phyloP scores from a whole-genome alignment of 2,329 filamentous ascomycete genomes.

The Stagonosporopsis chrysanthemi region DNA sequence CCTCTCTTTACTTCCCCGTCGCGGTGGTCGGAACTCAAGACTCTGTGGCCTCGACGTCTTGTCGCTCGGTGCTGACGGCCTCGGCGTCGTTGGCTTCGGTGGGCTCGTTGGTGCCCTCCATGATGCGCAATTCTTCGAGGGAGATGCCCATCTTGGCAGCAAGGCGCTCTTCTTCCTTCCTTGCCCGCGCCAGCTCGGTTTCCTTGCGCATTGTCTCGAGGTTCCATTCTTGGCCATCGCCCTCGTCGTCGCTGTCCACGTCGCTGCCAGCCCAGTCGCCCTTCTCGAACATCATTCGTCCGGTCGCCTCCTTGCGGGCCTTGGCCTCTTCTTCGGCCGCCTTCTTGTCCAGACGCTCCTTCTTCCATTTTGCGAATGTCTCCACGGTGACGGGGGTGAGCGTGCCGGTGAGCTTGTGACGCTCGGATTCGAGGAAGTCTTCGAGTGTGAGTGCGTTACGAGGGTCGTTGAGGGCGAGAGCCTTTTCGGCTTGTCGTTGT shows the following conservation, averaged over 20 bases:
- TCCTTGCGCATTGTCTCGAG: slow-evolving; percentile 82
- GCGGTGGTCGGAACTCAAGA: slow-evolving; percentile 8
- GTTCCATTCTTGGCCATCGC: slow-evolving; percentile 75
- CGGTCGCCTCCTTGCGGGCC: slow-evolving; percentile 93
- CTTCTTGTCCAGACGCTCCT: slow-evolving; percentile 93
- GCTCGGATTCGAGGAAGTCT: slow-evolving; percentile 95
- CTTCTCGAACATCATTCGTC: slow-evolving; percentile 93
- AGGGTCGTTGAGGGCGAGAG: slow-evolving; percentile 92
- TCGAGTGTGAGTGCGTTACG: slow-evolving; percentile 93
- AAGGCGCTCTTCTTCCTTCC: slow-evolving; percentile 79
- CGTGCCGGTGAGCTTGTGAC: slow-evolving; percentile 90
- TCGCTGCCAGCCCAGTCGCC: slow-evolving; percentile 84
- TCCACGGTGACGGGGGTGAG: slow-evolving; percentile 94
- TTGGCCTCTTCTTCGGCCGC: slow-evolving; percentile 89
- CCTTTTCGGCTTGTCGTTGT: slow-evolving; percentile 93
- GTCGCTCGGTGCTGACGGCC: slow-evolving; percentile 4
- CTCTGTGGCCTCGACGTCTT: slow-evolving; percentile 10
- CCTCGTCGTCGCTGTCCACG: slow-evolving; percentile 65
- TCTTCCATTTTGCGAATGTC: slow-evolving; percentile 95
- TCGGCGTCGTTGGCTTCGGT: slow-evolving; percentile 15
- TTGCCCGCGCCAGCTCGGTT: slow-evolving; percentile 77
- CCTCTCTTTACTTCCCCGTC: slow-evolving; percentile 11
- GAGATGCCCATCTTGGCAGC: slow-evolving; percentile 30
- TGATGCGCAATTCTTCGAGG: slow-evolving; percentile 28
- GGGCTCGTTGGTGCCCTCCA: slow-evolving; percentile 16